phyloP scores from a whole-genome alignment of 306 rosid species.

The Medicago ruthenica region DNA sequence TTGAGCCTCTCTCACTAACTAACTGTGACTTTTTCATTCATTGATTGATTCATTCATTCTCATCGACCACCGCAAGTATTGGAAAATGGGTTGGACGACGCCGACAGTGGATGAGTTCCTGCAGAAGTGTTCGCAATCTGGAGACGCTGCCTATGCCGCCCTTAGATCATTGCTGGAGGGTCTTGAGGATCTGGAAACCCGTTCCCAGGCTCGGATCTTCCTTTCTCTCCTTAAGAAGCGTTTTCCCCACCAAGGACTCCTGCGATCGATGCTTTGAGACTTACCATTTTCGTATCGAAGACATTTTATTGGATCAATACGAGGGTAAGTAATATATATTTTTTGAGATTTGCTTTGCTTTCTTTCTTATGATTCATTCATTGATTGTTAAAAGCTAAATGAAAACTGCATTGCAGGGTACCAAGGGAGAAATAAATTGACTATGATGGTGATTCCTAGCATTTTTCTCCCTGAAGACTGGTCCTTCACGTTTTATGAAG shows the following conservation, averaged over 20 bases:
- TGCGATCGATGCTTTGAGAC: constrained; percentile 70
- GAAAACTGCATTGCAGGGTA: constrained; percentile 56
- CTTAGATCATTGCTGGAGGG: constrained; percentile 73
- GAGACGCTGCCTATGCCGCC: constrained; percentile 83
- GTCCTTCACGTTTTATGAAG: constrained; percentile 96
- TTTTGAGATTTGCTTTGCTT: not conserved
- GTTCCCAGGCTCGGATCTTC: constrained; percentile 78
- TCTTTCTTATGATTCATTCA: not conserved
- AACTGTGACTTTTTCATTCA: too few species aligned
- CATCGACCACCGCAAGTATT: not conserved
- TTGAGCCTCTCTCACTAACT: too few species aligned
- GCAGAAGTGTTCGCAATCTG: constrained; percentile 67
- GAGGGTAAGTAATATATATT: constrained; percentile 53
- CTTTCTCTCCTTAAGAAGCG: constrained; percentile 78
- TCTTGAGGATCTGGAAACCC: constrained; percentile 77
- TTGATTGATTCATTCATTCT: too few species aligned
- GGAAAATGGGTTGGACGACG: constrained; percentile 41
- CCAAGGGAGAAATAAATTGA: constrained; percentile 81
- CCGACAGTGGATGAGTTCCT: constrained; percentile 72
- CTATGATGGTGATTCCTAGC: constrained; percentile 95
- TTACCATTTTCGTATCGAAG: constrained; percentile 87
- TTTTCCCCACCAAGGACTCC: constrained; percentile 66
- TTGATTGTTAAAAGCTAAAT: too few species aligned
- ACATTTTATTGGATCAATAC: constrained; percentile 70
- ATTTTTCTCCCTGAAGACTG: constrained; percentile 95